Evolutionary conservation across 805 yeast species (phyloP).

Genomic region (Myxozyma melibiosi): DNA sequence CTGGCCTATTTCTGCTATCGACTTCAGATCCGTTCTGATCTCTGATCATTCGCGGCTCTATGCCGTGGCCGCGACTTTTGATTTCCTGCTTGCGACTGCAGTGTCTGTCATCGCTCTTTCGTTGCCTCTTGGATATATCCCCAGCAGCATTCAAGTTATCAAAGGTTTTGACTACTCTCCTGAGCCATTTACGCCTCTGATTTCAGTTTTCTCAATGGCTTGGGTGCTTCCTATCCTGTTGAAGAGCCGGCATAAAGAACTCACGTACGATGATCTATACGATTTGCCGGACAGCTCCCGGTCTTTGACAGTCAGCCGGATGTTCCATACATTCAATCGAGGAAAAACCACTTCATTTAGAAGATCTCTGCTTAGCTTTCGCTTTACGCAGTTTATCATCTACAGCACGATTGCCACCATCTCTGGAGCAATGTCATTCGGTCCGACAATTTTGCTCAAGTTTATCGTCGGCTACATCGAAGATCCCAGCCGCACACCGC

Average conservation of each 20-base stretch:
- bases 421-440: conserved; percentile 62
- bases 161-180: conserved; percentile 65
- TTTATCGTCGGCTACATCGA: conserved; percentile 80
- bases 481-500: conserved; percentile 60
- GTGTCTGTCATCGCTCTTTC: conserved; percentile 47
- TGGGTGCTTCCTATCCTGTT: conserved; percentile 76
- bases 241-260: conserved; percentile 58
- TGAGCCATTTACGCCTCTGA: conserved; percentile 66
- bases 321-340: conserved; percentile 60
- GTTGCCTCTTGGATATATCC: conserved; percentile 16
- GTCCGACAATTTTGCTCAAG: conserved; percentile 79
- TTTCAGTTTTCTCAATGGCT: conserved; percentile 63
- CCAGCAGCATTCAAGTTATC: conserved; percentile 38
- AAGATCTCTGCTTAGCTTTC: conserved; percentile 44
- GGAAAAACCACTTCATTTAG: conserved; percentile 51
- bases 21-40: conserved; percentile 35
- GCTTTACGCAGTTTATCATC: conserved; percentile 60
- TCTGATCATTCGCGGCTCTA: conserved; percentile 29
- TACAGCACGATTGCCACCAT: conserved; percentile 59
- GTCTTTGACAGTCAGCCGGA: background rate
- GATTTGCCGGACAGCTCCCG: conserved; percentile 52
- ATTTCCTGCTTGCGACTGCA: conserved; percentile 48
- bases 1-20: conserved; percentile 24
- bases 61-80: conserved; percentile 25
- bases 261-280: conserved; percentile 73